Evolutionary conservation across 495 filamentous ascomycete species (phyloP), one percentile per base, ranked within the genome.

Genomic region (Trichoderma asperelloides): DNA sequence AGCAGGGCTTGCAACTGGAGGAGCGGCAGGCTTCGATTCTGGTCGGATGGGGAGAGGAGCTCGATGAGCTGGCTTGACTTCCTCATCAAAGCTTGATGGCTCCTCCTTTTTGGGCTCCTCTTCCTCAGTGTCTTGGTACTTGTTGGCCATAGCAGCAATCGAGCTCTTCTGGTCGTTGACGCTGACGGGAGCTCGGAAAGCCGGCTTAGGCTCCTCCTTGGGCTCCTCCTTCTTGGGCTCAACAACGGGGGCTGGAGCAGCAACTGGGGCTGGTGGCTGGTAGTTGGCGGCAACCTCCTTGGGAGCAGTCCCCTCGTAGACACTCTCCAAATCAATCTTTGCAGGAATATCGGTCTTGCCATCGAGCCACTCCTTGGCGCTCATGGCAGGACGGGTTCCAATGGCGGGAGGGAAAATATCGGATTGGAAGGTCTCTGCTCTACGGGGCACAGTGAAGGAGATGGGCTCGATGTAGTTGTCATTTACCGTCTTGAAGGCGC

Each of bases 401-500:
- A 81, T 77, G 8, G 90, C 86, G 3, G 94, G 92, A 21, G 93
- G 96, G 74, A 91, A 98, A 71, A 98, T 97, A 73, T 98, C 95
- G 63, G 91, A 91, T 79, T 98, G 95, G 86, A 98, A 98, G 62
- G 88, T 91, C 78, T 98, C 95, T n/a, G 95, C 91, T 47, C 93
- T 85, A 33, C 95, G 89, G 63, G 96, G 96, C 0, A 97, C 95
- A 66, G 96, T 94, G 78, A 98, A 98, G 0, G 96, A 97, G 72
- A 98, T 89, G 12, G 95, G 95, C 74, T 98, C 94, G 71, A 98
- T 92, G 76, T 96, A 96, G 12, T 82, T 77, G 76, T 98, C 96
- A 74, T 92, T 94, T 73, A 97, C 90, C 0, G 93, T 97, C 85
- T 98, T 98, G 85, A 89, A 98, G 57, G 90, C 93, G 67, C 95